phyloP scores from a whole-genome alignment of 768 basidiomycete genomes.

The Russula emetica region DNA sequence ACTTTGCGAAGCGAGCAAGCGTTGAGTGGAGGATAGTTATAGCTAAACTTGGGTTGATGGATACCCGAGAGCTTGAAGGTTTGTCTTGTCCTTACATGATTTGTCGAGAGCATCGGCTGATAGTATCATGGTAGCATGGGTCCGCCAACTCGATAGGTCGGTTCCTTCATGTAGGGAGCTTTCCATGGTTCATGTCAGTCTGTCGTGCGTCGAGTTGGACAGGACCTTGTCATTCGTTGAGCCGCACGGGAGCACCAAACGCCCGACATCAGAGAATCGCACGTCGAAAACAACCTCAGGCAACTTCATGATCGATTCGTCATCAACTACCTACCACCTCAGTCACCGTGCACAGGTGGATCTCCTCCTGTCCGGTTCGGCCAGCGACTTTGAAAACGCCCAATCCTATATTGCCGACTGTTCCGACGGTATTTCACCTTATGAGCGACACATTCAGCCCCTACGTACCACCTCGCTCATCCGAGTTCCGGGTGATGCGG shows the following conservation, averaged over 20 bases:
- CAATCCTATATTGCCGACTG: conserved; percentile 37
- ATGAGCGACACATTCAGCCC: conserved; percentile 43
- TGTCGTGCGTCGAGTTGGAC: conserved; percentile 57
- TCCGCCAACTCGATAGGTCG: conserved; percentile 44
- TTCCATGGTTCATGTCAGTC: conserved; percentile 54
- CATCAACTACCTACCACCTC: conserved; percentile 30
- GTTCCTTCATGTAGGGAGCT: conserved; percentile 40
- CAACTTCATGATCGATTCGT: conserved; percentile 43
- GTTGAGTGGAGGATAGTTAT: conserved; percentile 80
- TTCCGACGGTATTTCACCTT: conserved; percentile 35
- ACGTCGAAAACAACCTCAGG: conserved; percentile 34
- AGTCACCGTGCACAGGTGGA: conserved; percentile 8
- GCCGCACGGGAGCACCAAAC: conserved; percentile 28
- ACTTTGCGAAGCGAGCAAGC: conserved; percentile 58
- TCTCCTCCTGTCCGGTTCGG: conserved; percentile 6
- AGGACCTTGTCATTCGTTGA: conserved; percentile 57
- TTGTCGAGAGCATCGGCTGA: neutral
- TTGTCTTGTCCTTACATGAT: conserved; percentile 33
- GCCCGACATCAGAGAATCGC: conserved; percentile 32
- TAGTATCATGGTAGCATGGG: conserved; percentile 56
- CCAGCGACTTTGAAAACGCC: conserved; percentile 30
- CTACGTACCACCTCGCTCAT: conserved; percentile 56
- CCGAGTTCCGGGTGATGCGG: conserved; percentile 46
- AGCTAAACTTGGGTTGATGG: conserved; percentile 61
- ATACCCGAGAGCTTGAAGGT: conserved; percentile 62